Conservation (phyloP, 2,329 filamentous ascomycete species). For the Magnaporthales sp. region DNA sequence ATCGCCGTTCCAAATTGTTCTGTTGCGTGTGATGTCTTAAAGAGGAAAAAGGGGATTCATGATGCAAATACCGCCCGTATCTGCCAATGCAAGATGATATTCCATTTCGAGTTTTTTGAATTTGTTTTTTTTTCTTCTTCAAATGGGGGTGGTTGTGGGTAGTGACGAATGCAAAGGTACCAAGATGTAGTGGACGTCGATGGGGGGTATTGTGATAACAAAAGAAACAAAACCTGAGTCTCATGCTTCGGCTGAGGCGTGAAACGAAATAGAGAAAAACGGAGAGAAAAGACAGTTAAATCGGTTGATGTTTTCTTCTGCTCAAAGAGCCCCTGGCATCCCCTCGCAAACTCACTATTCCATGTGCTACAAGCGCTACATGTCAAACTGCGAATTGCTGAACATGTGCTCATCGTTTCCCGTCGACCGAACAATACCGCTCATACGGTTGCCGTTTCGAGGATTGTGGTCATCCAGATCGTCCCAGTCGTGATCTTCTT, state of each 20-base stretch:
- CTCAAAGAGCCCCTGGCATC: neutral
- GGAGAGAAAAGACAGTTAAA: neutral
- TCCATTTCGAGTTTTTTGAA: slow-evolving; percentile 3
- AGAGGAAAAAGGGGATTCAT: neutral
- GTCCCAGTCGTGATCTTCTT: slow-evolving; percentile 48
- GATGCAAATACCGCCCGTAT: neutral
- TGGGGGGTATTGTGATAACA: neutral
- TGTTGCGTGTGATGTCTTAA: neutral
- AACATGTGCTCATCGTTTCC: slow-evolving; percentile 56
- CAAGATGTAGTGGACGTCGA: neutral
- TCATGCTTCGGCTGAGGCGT: neutral
- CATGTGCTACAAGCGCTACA: slow-evolving; percentile 29
- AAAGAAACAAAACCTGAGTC: neutral
- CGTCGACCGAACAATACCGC: slow-evolving; percentile 49
- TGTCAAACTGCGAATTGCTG: slow-evolving; percentile 53
- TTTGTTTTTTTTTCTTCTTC: slow-evolving; percentile 2
- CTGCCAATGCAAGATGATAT: neutral
- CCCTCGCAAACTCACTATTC: neutral
- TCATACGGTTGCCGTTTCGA: slow-evolving; percentile 51
- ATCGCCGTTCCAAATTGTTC: neutral
- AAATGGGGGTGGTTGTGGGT: neutral
- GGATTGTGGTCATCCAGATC: slow-evolving; percentile 46
- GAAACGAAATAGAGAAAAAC: neutral
- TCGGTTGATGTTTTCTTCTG: neutral
- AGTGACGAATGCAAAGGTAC: neutral